phyloP scores from a whole-genome alignment of 192 early-diverging fungal genomes.

The Coemansia sp. region DNA sequence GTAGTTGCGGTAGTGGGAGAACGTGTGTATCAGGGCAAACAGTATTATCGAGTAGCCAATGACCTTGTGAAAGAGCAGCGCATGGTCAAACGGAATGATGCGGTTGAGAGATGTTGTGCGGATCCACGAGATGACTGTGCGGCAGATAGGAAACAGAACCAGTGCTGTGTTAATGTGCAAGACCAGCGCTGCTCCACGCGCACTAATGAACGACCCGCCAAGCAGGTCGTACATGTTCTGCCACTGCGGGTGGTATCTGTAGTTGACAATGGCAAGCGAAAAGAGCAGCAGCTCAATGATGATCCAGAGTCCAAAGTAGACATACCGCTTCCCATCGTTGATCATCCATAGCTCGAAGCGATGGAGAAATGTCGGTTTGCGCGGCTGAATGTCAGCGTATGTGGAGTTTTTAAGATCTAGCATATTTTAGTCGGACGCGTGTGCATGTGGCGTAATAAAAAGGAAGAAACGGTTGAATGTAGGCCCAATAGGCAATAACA shows the following conservation, averaged over 20 bases:
- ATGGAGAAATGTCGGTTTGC: constrained; percentile 39
- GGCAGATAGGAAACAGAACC: constrained; percentile 79
- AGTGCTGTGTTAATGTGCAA: constrained; percentile 80
- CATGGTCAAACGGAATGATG: constrained; percentile 84
- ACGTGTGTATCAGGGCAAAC: constrained; percentile 71
- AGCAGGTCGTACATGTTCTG: constrained; percentile 50
- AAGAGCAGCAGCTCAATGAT: constrained; percentile 62
- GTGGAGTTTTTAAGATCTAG: constrained; percentile 48
- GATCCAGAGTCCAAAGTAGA: constrained; percentile 64
- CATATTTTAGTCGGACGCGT: constrained; percentile 15
- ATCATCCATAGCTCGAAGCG: constrained; percentile 56
- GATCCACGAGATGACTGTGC: constrained; percentile 75
- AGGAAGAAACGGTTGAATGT: constrained; percentile 1
- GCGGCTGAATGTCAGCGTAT: constrained; percentile 39
- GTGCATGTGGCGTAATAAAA: background rate
- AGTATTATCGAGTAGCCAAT: constrained; percentile 78
- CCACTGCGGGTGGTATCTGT: constrained; percentile 59
- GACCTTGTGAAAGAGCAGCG: constrained; percentile 77
- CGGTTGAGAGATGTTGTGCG: constrained; percentile 72
- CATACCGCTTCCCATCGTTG: constrained; percentile 48
- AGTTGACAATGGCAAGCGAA: constrained; percentile 63
- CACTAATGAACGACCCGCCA: constrained; percentile 59
- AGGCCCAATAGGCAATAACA: background rate
- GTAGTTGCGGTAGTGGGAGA: constrained; percentile 82
- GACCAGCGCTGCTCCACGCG: constrained; percentile 63